Evolutionary conservation across 2,329 filamentous ascomycete species (phyloP).

Genomic region (Fusarium continuum): DNA sequence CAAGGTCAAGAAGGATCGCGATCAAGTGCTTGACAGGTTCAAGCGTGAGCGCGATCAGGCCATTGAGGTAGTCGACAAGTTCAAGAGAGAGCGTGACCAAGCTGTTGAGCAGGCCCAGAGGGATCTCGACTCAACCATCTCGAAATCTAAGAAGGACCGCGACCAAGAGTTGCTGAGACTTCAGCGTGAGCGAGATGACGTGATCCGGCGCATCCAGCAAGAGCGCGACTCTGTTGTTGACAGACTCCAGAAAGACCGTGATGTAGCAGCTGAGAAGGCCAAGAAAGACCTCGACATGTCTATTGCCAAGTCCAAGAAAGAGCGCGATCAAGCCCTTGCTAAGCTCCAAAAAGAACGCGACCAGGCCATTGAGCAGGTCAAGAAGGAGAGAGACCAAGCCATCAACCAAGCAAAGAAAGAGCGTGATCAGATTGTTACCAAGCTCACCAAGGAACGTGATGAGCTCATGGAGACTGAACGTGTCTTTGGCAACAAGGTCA

Average conservation of each 20-base stretch:
- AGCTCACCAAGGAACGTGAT: constrained; percentile 40
- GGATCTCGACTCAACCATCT: constrained; percentile 30
- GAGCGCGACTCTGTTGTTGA: constrained; percentile 33
- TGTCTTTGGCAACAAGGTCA: constrained; percentile 36
- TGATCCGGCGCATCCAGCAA: constrained; percentile 29
- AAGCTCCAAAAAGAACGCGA: constrained; percentile 39
- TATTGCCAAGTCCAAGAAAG: constrained; percentile 36
- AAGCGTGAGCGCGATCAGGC: constrained; percentile 33
- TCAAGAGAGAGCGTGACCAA: constrained; percentile 35
- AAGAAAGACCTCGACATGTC: constrained; percentile 37
- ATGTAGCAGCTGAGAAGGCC: constrained; percentile 24
- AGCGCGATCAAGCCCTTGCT: constrained; percentile 35
- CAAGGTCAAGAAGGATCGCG: constrained; percentile 36
- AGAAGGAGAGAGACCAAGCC: constrained; percentile 34
- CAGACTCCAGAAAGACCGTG: constrained; percentile 34
- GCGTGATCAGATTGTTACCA: constrained; percentile 26
- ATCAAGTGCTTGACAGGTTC: constrained; percentile 17
- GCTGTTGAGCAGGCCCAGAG: constrained; percentile 27
- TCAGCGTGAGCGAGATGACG: constrained; percentile 33
- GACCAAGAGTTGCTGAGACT: constrained; percentile 26
- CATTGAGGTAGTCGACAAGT: constrained; percentile 30
- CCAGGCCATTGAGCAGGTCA: constrained; percentile 27
- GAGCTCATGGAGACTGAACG: constrained; percentile 36
- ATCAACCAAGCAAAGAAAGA: constrained; percentile 36
- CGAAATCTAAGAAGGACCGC: constrained; percentile 32